Base-by-base conservation (phyloP, 1,284 basidiomycete species). In the Apiotrichum siamense region DNA sequence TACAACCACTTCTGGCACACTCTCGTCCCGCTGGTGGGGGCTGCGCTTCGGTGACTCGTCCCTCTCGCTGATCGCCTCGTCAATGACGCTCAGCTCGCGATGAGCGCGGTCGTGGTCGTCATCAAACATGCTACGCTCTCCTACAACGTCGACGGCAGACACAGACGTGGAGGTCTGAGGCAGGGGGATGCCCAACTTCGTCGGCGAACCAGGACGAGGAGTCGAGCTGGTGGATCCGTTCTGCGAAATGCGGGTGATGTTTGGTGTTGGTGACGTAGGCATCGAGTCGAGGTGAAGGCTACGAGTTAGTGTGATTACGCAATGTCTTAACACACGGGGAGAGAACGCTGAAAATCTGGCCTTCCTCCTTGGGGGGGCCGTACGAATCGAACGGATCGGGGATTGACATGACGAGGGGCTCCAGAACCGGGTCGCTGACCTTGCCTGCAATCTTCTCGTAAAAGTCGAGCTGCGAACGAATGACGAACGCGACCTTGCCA, bases 381-480 rank as follows among this genome's bases (percentile, higher is more conserved):
- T 96, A 96, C 0, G 87, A 81, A 61, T 93, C 88, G 58, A 96
- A 96, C 21, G 92, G 89, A 70, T 97, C 92, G 12, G 90, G 91
- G 40, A 94, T 82, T 7, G 84, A 81, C 66, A 90, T 85, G 3
- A 96, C 78, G 81, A 97, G 86, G 4, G 86, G 86, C 69, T 96
- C 91, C 54, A 97, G 83, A 46, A 91, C 80, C 24, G 90, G 88
- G 73, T 97, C 92, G 55, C 79, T 88, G 79, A 88, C 84, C 79
- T 97, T 97, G 37, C 69, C 63, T 25, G 68, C 63, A 27, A 75
- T 65, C 62, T 75, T 75, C 40, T 73, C 71, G 59, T 72, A 74
- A 24, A 75, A 70, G 50, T 75, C 73, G 37, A 75, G 61, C 52
- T 70, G 72, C 21, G 67, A 69, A 35, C 70, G 62, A 12, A 74